phyloP scores from a whole-genome alignment of 169 alveolate species.

The Plasmodium chabaudi region DNA sequence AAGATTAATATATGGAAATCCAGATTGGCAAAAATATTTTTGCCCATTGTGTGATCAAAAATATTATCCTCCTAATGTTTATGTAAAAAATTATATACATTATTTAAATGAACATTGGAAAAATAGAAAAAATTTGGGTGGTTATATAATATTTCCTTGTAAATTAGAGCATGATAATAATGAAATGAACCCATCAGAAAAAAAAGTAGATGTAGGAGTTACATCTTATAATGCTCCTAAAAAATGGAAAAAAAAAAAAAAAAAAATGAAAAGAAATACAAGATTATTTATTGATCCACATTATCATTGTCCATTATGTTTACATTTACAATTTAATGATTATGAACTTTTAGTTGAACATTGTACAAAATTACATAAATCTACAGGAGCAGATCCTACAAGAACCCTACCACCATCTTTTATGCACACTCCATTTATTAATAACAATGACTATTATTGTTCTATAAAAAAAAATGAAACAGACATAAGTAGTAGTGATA shows the following conservation, averaged over 20 bases:
- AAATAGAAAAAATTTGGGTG: slow-evolving; percentile 76
- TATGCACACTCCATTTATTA: slow-evolving; percentile 62
- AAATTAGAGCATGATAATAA: slow-evolving; percentile 37
- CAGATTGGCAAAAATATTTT: slow-evolving; percentile 77
- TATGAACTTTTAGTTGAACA: slow-evolving; percentile 36
- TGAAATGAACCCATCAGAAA: slow-evolving; percentile 1
- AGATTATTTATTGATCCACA: slow-evolving; percentile 54
- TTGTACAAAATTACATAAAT: slow-evolving; percentile 37
- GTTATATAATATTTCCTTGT: slow-evolving; percentile 83
- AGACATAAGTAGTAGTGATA: slow-evolving; percentile 1
- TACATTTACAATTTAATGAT: slow-evolving; percentile 29
- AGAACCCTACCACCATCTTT: slow-evolving; percentile 57
- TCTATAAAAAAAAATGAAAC: slow-evolving; percentile 33
- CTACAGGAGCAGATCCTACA: slow-evolving; percentile 59
- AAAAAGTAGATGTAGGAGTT: background rate
- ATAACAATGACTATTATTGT: slow-evolving; percentile 44
- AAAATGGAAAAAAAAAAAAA: slow-evolving; percentile 6
- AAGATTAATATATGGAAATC: slow-evolving; percentile 77
- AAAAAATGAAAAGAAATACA: slow-evolving; percentile 38
- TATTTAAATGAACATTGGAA: slow-evolving; percentile 78
- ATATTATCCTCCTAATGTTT: slow-evolving; percentile 76
- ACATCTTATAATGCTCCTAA: background rate
- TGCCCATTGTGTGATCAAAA: slow-evolving; percentile 80
- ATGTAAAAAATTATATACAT: slow-evolving; percentile 73
- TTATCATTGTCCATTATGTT: slow-evolving; percentile 64